Percentiles rank a stretch among this genome's conserved stretches.
phyloP scores from a whole-genome alignment of 768 basidiomycete species.

The Leccinum variicolor region DNA sequence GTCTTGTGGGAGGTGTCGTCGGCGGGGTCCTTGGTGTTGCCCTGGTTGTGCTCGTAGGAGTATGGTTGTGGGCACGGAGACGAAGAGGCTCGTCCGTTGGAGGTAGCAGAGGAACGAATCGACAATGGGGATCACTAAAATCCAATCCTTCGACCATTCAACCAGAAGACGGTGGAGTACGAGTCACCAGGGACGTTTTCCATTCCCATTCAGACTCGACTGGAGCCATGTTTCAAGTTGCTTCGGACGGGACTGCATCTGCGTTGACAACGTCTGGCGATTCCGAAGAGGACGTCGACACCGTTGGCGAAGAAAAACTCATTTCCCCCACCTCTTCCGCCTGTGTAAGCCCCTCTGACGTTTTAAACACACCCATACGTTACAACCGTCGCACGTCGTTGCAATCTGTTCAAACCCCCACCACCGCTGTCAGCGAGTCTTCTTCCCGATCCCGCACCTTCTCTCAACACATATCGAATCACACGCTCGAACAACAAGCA shows the following conservation, averaged over 20 bases:
- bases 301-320: constrained; percentile 23
- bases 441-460: constrained; percentile 7
- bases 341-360: constrained; percentile 18
- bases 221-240: constrained; percentile 12
- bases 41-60: constrained; percentile 30
- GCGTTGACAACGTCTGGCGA: constrained; percentile 12
- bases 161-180: not conserved
- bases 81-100: constrained; percentile 14
- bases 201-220: constrained; percentile 23
- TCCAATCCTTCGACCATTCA: constrained; percentile 19
- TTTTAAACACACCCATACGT: constrained; percentile 14
- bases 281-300: constrained; percentile 21
- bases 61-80: constrained; percentile 29
- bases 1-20: constrained; percentile 52
- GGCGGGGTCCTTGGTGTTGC: constrained; percentile 40
- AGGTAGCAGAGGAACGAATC: constrained; percentile 28
- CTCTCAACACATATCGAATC: constrained; percentile 12
- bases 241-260: constrained; percentile 13
- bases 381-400: constrained; percentile 18
- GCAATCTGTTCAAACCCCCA: constrained; percentile 15
- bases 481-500: constrained; percentile 27
- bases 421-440: not conserved
- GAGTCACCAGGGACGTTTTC: constrained; percentile 5
- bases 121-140: constrained; percentile 27
- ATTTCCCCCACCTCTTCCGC: constrained; percentile 13